Base-by-base conservation (phyloP, 768 basidiomycete species). In the Mycena metata region DNA sequence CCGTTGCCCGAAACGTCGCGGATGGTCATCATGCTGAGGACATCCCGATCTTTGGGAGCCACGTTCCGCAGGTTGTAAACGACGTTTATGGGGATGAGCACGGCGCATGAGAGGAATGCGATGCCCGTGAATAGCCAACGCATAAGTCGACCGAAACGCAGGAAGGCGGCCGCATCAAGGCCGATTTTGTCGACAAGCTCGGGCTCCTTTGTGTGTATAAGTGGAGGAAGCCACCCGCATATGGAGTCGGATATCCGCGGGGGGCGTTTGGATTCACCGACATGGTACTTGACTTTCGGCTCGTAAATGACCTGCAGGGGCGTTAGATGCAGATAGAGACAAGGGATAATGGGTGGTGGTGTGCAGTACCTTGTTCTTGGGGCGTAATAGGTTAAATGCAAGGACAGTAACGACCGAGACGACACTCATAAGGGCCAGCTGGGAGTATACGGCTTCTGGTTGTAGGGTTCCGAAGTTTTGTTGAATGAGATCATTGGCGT, bases 101-200 rank as follows among this genome's bases (percentile, higher is more conserved):
- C 82, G 51, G 80, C 88, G 74, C 93, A 95, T n/a, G 87, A 83
- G 49, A 94, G 82, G 56, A 85, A 58, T 2, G 91, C 89, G 65
- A 96, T 83, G 45, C 81, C 80, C 42, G 86, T 80, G 83, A 95
- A 96, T 60, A 94, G 83, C 81, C 84, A 86, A 24, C 95, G 91
- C 76, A 92, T 86, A 79, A 99, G 88, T 63, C 96, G 91, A 33
- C 92, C 87, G 79, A 99, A 98, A n/a, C 97, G 92, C 24, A 99
- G 88, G 79, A 92, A 99, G 26, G 92, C 87, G 47, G 96, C 94
- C 0, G 96, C 97, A 76, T 99, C 98, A 17, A 98, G 89, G 30
- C 97, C 97, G 78, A 95, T 83, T 77, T 93, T 94, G 73, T 93
- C 90, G 33, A 98, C 84, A 43, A 98, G 89, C 70, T 96, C 93